A percentile compares a stretch with the other conserved stretches of the same genome.
Evolutionary conservation across 2,329 filamentous ascomycete species (phyloP).

Genomic region (Aphanoascus verrucosus): DNA sequence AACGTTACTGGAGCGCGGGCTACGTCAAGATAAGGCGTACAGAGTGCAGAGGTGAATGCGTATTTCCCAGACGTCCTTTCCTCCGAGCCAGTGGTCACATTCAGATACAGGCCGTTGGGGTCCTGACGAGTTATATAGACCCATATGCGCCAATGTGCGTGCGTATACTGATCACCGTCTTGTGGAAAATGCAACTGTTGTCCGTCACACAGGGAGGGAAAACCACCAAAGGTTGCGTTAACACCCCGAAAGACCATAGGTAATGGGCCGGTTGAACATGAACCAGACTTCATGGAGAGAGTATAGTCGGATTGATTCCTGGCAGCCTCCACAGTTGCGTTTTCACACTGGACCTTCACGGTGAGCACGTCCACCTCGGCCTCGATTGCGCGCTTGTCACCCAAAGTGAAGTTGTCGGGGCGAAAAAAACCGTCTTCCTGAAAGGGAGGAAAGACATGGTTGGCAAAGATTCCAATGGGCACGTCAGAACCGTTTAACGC

Average conservation of each 20-base stretch:
- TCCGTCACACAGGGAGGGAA: conserved; percentile 1
- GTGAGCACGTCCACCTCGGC: conserved; percentile 10
- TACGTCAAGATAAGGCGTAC: conserved; percentile 6
- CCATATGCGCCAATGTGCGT: conserved; percentile 9
- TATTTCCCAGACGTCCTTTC: conserved; percentile 1
- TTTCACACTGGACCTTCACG: conserved; percentile 9
- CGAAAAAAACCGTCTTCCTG: conserved; percentile 3
- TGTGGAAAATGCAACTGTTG: not conserved
- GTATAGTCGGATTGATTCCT: conserved; percentile 6
- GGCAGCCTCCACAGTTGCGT: conserved; percentile 4
- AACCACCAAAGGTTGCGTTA: conserved; percentile 2
- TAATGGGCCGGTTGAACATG: conserved; percentile 11
- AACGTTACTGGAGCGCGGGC: conserved; percentile 6
- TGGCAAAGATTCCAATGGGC: conserved; percentile 8
- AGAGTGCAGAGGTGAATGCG: conserved; percentile 2
- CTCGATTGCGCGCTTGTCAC: conserved; percentile 5
- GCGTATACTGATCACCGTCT: conserved; percentile 1
- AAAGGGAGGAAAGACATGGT: conserved; percentile 9
- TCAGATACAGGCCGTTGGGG: conserved; percentile 5
- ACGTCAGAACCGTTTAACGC: conserved; percentile 2
- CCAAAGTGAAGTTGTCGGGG: conserved; percentile 6
- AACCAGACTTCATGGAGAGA: conserved; percentile 8
- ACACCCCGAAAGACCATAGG: not conserved
- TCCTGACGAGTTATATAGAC: conserved; percentile 4
- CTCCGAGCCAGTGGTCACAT: not conserved